These are phyloP conservation scores for Linum trigynum DNA, from an alignment of 345 rosid genomes.

Conservation along the genomic window DNA sequence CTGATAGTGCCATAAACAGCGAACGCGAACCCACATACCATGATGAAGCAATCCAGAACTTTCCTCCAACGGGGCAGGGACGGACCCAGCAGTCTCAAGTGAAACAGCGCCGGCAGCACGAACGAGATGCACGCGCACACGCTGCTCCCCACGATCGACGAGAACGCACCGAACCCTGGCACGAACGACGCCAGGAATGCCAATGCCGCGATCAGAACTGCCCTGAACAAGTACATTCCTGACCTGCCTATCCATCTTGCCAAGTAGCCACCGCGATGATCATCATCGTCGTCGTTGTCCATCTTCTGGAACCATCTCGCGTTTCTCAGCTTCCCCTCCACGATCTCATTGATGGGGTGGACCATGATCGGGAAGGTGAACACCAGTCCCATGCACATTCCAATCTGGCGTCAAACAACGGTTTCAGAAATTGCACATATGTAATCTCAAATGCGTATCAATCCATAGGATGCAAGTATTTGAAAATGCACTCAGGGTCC, in stretches of 20 bases:
- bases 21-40: slow-evolving; percentile 57
- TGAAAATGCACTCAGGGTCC: too few species aligned
- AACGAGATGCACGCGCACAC: slow-evolving; percentile 71
- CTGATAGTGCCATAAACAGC: slow-evolving; percentile 69
- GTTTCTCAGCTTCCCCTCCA: slow-evolving; percentile 59
- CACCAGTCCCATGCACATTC: slow-evolving; percentile 67
- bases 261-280: slow-evolving; percentile 11
- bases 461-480: too few species aligned
- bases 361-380: slow-evolving; percentile 89
- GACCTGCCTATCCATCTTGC: slow-evolving; percentile 22
- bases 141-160: slow-evolving; percentile 70
- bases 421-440: too few species aligned
- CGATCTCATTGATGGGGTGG: slow-evolving; percentile 75
- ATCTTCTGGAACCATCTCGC: slow-evolving; percentile 34
- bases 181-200: slow-evolving; percentile 55
- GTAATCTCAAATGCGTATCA: too few species aligned
- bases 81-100: slow-evolving; percentile 58
- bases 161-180: slow-evolving; percentile 69
- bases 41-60: slow-evolving; percentile 44
- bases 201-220: slow-evolving; percentile 44
- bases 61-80: slow-evolving; percentile 50
- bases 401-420: slow-evolving; percentile 38
- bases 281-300: slow-evolving; percentile 17
- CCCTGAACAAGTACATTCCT: slow-evolving; percentile 36
- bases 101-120: slow-evolving; percentile 72